Evolutionary conservation across 495 filamentous ascomycete species (phyloP).

Genomic region (Penicillium nucicola): DNA sequence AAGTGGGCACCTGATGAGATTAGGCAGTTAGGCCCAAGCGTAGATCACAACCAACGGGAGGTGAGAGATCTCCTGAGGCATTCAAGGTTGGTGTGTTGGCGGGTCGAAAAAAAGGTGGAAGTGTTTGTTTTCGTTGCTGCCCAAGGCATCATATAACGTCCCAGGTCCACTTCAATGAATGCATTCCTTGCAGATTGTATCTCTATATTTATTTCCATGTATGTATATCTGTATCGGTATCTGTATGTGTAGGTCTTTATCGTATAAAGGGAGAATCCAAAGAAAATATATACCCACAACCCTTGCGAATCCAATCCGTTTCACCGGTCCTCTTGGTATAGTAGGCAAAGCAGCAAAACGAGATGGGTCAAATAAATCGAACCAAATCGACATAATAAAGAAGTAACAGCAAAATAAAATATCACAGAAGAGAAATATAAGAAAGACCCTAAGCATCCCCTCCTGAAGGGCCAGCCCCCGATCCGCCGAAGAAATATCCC

Average conservation of each 20-base stretch:
- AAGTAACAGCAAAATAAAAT: neutral
- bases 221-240: neutral
- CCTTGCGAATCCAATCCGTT: conserved; percentile 9
- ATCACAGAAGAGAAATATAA: neutral
- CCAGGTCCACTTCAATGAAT: neutral
- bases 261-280: conserved; percentile 8
- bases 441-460: conserved; percentile 16
- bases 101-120: conserved; percentile 11
- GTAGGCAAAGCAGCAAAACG: conserved; percentile 1
- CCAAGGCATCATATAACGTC: conserved; percentile 15
- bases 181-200: neutral
- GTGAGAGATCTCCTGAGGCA: conserved; percentile 7
- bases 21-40: conserved; percentile 30
- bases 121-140: conserved; percentile 31
- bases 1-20: conserved; percentile 30
- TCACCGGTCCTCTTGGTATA: conserved; percentile 9
- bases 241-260: conserved; percentile 11
- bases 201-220: too few relatives aligned
- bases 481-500: conserved; percentile 83
- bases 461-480: conserved; percentile 30
- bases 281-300: conserved; percentile 1
- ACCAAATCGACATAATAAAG: conserved; percentile 1
- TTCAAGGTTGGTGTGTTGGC: conserved; percentile 15
- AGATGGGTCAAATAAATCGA: neutral
- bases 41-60: conserved; percentile 19